Percentiles rank a stretch among this genome's conserved stretches.
phyloP scores from a whole-genome alignment of 768 basidiomycete species.

The Hericium erinaceus region DNA sequence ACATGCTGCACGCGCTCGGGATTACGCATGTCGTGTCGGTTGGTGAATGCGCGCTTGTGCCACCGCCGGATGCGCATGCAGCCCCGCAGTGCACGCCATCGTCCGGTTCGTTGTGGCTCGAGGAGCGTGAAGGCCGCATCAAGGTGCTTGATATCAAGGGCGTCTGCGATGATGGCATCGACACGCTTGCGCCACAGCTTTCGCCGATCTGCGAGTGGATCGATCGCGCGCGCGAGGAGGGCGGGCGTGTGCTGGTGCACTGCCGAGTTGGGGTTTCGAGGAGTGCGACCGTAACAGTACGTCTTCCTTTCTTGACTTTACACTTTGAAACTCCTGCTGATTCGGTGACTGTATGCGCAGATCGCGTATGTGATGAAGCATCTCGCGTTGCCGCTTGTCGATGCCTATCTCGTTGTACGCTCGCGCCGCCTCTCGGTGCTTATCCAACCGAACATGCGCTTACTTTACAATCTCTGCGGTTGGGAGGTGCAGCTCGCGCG shows the following conservation, averaged over 20 bases:
- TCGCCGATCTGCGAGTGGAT: conserved; percentile 91
- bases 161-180: conserved; percentile 94
- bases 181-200: conserved; percentile 84
- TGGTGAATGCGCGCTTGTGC: conserved; percentile 86
- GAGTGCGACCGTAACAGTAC: conserved; percentile 83
- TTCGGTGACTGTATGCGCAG: conserved; percentile 22
- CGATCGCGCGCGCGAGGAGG: conserved; percentile 68
- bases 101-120: conserved; percentile 69
- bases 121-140: conserved; percentile 83
- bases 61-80: conserved; percentile 41
- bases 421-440: conserved; percentile 83
- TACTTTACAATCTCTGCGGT: conserved; percentile 88
- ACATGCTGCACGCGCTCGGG: conserved; percentile 92
- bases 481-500: conserved; percentile 93
- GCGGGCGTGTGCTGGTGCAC: conserved; percentile 90
- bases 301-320: conserved; percentile 20
- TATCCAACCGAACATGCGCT: conserved; percentile 93
- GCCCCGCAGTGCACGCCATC: conserved; percentile 25
- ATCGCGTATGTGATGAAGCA: conserved; percentile 99
- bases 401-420: conserved; percentile 89
- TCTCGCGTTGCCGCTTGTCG: conserved; percentile 73
- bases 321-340: not conserved
- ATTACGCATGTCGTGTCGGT: conserved; percentile 97
- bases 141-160: conserved; percentile 88
- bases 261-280: conserved; percentile 99